Evolutionary conservation across 257 asterid species (phyloP).

Genomic region (Rubia yunnanensis): DNA sequence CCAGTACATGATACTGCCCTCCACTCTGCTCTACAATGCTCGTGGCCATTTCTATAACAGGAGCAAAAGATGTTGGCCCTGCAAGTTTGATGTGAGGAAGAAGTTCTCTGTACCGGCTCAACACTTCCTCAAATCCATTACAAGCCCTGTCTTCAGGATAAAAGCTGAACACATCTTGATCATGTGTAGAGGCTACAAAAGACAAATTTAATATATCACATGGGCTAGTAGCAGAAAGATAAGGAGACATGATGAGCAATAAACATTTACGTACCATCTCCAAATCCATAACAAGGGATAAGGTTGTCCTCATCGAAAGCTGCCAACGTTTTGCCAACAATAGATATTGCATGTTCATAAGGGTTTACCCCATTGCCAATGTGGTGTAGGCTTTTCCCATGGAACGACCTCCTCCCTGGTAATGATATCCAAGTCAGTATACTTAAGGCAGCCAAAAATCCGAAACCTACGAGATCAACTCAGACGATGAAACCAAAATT

Average conservation of each 20-base stretch:
- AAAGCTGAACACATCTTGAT: constrained; percentile 82
- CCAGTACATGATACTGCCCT: constrained; percentile 84
- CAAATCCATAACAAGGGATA: constrained; percentile 95
- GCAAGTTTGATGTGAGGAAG: constrained; percentile 66
- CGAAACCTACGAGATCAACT: neutral
- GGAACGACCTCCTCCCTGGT: constrained; percentile 64
- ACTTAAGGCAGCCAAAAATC: constrained; percentile 6
- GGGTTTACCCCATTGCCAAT: constrained; percentile 63
- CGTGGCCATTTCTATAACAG: constrained; percentile 74
- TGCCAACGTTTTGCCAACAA: constrained; percentile 84
- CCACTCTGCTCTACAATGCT: constrained; percentile 86
- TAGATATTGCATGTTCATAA: constrained; percentile 83
- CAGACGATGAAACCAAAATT: neutral
- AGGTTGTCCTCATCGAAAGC: constrained; percentile 89
- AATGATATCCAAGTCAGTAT: constrained; percentile 19
- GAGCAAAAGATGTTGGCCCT: constrained; percentile 99
- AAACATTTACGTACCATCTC: constrained; percentile 53
- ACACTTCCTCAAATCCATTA: constrained; percentile 87
- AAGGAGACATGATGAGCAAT: neutral
- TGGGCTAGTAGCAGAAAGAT: neutral
- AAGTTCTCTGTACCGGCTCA: constrained; percentile 67
- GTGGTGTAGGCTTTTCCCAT: constrained; percentile 69
- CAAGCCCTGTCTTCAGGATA: constrained; percentile 63
- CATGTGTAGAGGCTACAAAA: constrained; percentile 74
- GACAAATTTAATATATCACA: neutral